phyloP scores from a whole-genome alignment of 2,329 filamentous ascomycete genomes.

The Hymenoscyphus repandus region DNA sequence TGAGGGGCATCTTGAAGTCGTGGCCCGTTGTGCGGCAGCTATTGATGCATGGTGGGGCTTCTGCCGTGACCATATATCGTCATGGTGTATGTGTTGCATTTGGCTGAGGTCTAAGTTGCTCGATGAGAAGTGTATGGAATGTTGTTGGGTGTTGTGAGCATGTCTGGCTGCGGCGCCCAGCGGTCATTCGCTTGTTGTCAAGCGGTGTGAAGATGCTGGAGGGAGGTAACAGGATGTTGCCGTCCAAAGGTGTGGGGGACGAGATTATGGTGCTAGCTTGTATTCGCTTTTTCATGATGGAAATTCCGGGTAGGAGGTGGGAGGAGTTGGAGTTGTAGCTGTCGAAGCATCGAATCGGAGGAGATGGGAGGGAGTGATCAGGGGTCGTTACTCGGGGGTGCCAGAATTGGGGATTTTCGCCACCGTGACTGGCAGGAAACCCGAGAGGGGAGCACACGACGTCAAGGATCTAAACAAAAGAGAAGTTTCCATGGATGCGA shows the following conservation, averaged over 20 bases:
- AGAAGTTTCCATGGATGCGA: not conserved
- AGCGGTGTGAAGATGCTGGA: not conserved
- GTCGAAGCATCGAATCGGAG: not conserved
- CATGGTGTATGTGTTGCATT: slow-evolving; percentile 9
- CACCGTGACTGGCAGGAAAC: not conserved
- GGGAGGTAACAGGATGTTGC: not conserved
- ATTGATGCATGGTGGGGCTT: slow-evolving; percentile 11
- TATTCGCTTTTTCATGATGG: not conserved
- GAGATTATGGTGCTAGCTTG: not conserved
- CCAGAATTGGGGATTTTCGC: not conserved
- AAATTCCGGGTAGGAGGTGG: not conserved
- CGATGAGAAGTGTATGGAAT: not conserved
- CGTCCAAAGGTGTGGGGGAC: not conserved
- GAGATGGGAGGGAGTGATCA: not conserved
- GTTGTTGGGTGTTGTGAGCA: not conserved
- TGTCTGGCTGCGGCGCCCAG: not conserved
- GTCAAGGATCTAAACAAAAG: not conserved
- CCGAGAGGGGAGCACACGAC: not conserved
- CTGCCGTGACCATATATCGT: slow-evolving; percentile 7
- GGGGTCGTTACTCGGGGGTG: not conserved
- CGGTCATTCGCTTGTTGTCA: not conserved
- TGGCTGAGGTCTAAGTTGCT: not conserved
- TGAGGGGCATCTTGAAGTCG: slow-evolving; percentile 3
- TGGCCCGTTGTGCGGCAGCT: slow-evolving; percentile 13
- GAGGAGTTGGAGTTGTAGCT: not conserved